Base-by-base conservation (phyloP, 192 early-diverging fungal species). In the Coemansia sp. region DNA sequence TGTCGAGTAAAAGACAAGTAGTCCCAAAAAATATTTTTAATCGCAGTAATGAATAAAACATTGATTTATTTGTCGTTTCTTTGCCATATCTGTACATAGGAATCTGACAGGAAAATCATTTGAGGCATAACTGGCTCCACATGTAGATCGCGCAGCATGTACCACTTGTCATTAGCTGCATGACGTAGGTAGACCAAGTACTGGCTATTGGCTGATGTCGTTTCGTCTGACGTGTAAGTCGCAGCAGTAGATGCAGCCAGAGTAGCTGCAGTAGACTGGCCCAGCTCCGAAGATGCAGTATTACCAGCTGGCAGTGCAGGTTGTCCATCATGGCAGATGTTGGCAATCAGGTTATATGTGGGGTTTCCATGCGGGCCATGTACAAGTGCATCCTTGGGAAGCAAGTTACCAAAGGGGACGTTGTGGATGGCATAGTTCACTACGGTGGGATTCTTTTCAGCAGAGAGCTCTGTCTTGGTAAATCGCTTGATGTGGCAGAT, bases 361-460 rank as follows among this genome's bases (percentile, higher is more conserved):
- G 36, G 44, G 0, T 40, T 31, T 12, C 87, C 81, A n/a, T 85
- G 76, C 22, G 72, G 67, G 7, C 86, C 40, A 20, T 41, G 61
- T 70, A 84, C 73, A 22, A 80, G 71, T 1, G 74, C 68, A 3
- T 87, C 77, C 57, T 85, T 84, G 49, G 89, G 77, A 55, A 87
- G 80, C 78, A 87, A n/a, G 29, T 93, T 89, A 12, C 88, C 72
- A 91, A 99, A 91, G 62, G 94, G 90, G 7, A 97, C 73, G 64
- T 92, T 91, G 60, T 90, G 92, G 49, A 97, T 91, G 2, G 95
- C 93, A 64, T 94, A 99, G 66, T 95, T 97, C 5, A 99, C 95
- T 69, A 99, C 96, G 1, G 97, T 99, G 0, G 94, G 94, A 74
- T 99, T 99, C 81, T 97, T 97, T 73, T 99, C 97, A 22, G 78